Evolutionary conservation across 345 rosid genomes (phyloP).

Genomic region (Pistacia integerrima): DNA sequence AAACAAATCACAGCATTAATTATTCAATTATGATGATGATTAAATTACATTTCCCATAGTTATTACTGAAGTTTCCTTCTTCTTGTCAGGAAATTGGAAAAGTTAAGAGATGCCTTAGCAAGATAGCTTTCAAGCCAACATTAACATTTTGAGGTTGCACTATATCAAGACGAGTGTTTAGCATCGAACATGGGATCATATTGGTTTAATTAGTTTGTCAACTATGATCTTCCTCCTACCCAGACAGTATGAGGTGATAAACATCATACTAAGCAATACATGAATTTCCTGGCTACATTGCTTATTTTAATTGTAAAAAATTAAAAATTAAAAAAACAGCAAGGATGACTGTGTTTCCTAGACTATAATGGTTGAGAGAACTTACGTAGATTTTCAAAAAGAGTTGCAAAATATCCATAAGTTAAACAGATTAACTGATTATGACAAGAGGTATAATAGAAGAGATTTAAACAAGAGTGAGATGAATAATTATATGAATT

Average conservation of each 20-base stretch:
- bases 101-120: neutral
- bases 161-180: neutral
- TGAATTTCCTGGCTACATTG: neutral
- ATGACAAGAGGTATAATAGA: neutral
- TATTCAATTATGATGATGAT: neutral
- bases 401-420: neutral
- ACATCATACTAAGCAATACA: neutral
- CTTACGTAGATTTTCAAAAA: neutral
- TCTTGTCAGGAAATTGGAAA: neutral
- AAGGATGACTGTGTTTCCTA: neutral
- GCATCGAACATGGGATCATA: neutral
- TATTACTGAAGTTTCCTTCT: neutral
- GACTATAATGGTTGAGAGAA: neutral
- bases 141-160: neutral
- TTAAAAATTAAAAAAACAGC: neutral
- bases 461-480: neutral
- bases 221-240: neutral
- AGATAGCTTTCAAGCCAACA: neutral
- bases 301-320: too few species aligned
- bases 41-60: neutral
- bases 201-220: neutral
- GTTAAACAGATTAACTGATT: neutral
- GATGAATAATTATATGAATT: neutral
- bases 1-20: constrained; percentile 18
- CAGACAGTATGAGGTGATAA: neutral